Percentiles rank a stretch among this genome's conserved stretches.
phyloP scores from a whole-genome alignment of 371 early-diverging fungal genomes.

The Apophysomyces sp. region DNA sequence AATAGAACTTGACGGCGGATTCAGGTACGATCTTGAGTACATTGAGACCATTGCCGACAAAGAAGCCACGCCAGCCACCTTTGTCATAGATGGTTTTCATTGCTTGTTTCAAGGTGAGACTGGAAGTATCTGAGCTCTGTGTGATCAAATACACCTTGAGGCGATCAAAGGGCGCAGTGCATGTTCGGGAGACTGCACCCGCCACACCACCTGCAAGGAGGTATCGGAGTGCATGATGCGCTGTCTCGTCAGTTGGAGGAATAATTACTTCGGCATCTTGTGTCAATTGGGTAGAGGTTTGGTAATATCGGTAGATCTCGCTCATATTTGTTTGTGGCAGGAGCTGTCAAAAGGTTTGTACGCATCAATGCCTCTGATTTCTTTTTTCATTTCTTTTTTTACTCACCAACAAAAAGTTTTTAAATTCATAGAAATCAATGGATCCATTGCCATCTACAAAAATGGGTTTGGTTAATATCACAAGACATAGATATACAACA shows the following conservation, averaged over 20 bases:
- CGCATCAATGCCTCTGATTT: background rate
- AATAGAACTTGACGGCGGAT: constrained; percentile 74
- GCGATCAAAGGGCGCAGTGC: constrained; percentile 84
- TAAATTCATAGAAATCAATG: constrained; percentile 68
- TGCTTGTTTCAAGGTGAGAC: constrained; percentile 20
- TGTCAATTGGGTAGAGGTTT: constrained; percentile 59
- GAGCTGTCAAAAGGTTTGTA: constrained; percentile 6
- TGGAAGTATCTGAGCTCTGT: constrained; percentile 29
- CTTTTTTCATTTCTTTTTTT: background rate
- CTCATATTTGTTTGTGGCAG: constrained; percentile 40
- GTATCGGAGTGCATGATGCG: constrained; percentile 55
- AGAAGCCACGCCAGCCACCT: constrained; percentile 70
- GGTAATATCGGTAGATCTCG: constrained; percentile 69
- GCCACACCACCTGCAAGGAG: constrained; percentile 78
- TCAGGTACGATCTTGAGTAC: constrained; percentile 83
- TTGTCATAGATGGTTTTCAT: constrained; percentile 58
- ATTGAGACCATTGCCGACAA: constrained; percentile 82
- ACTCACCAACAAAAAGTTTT: constrained; percentile 68
- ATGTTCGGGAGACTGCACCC: constrained; percentile 77
- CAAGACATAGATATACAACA: background rate
- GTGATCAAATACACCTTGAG: constrained; percentile 77
- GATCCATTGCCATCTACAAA: constrained; percentile 54
- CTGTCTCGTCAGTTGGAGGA: constrained; percentile 53
- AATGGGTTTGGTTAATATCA: background rate
- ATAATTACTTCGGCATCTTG: constrained; percentile 69